Conservation (phyloP, 1,284 basidiomycete species). For the Apiotrichum veenhuisii region DNA sequence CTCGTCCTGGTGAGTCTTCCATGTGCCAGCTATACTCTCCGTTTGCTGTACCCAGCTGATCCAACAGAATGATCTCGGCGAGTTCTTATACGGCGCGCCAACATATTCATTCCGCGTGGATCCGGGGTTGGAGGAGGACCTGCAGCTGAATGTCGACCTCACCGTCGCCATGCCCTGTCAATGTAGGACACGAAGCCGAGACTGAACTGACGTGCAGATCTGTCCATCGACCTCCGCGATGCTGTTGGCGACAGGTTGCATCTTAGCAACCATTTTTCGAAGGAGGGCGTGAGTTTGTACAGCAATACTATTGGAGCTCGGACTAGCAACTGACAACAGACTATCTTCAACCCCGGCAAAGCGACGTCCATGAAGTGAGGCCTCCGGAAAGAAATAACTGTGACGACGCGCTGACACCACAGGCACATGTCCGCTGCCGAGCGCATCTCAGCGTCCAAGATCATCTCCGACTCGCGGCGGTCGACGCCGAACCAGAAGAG, state of each 20-base stretch:
- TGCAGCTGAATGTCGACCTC: constrained; percentile 84
- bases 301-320: neutral
- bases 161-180: constrained; percentile 87
- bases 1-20: constrained; percentile 38
- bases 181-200: constrained; percentile 59
- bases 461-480: constrained; percentile 39
- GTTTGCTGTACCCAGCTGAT: too few species aligned
- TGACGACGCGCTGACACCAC: too few species aligned
- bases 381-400: neutral
- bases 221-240: constrained; percentile 86
- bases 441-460: constrained; percentile 35
- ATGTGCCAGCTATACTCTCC: too few species aligned
- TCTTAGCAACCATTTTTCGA: constrained; percentile 74
- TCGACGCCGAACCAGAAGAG: constrained; percentile 39
- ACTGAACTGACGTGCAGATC: constrained; percentile 52
- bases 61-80: constrained; percentile 73
- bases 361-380: constrained; percentile 67
- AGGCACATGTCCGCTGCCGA: constrained; percentile 9
- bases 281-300: constrained; percentile 67
- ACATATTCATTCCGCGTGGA: constrained; percentile 83
- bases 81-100: constrained; percentile 88
- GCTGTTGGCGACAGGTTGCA: constrained; percentile 86
- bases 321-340: constrained; percentile 50
- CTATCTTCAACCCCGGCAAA: constrained; percentile 76
- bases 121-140: constrained; percentile 57